These are phyloP conservation scores for Lentinula sp. DNA, from an alignment of 768 basidiomycete species.

Conservation along the genomic window DNA sequence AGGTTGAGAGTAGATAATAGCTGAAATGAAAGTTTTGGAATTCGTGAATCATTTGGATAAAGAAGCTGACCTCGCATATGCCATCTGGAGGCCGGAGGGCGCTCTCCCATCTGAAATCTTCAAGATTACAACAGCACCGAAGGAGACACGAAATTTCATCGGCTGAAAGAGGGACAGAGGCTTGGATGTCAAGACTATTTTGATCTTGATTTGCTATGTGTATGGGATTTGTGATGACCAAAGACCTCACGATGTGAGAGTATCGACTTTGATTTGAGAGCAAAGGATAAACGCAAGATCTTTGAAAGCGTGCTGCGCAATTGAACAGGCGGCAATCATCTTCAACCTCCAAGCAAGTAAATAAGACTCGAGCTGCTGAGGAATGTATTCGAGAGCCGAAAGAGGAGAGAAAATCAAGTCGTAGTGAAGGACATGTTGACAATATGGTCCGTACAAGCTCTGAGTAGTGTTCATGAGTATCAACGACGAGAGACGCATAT, in stretches of 20 bases:
- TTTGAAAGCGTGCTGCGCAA: conserved; percentile 1
- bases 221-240: conserved; percentile 13
- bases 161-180: conserved; percentile 11
- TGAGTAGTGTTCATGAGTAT: not conserved
- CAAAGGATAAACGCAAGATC: conserved; percentile 17
- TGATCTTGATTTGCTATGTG: conserved; percentile 4
- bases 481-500: not conserved
- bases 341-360: conserved; percentile 19
- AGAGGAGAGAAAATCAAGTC: conserved; percentile 17
- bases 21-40: conserved; percentile 9
- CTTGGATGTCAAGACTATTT: not conserved
- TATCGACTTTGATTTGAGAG: conserved; percentile 25
- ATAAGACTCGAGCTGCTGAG: conserved; percentile 23
- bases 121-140: conserved; percentile 18
- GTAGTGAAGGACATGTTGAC: conserved; percentile 12
- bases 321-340: conserved; percentile 22
- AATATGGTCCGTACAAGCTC: conserved; percentile 9
- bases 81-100: conserved; percentile 29
- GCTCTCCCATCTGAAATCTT: conserved; percentile 25
- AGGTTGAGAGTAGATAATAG: conserved; percentile 17
- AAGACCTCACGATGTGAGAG: conserved; percentile 20
- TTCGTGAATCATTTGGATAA: not conserved
- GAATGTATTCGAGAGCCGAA: conserved; percentile 22
- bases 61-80: conserved; percentile 26
- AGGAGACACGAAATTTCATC: conserved; percentile 12